These are phyloP conservation scores for Epithemia pelagica DNA, from an alignment of 108 stramenopile genomes.

Conservation along the genomic window DNA sequence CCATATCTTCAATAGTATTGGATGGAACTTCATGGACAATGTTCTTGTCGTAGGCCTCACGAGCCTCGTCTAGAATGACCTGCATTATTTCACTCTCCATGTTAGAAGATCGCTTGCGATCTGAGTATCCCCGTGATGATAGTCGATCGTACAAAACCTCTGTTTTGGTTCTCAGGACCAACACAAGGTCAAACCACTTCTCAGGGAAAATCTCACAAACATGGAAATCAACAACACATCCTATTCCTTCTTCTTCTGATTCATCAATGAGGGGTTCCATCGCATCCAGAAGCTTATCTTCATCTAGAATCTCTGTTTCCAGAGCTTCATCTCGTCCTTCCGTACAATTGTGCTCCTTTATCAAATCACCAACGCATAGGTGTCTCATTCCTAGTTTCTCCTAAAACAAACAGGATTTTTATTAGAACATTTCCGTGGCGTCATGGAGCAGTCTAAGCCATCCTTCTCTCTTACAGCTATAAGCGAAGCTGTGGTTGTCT, in stretches of 20 bases:
- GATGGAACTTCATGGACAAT: conserved; percentile 87
- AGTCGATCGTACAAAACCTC: conserved; percentile 88
- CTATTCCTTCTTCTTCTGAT: conserved; percentile 50
- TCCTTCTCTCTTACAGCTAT: conserved; percentile 36
- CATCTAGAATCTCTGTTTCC: conserved; percentile 86
- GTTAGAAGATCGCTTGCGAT: conserved; percentile 86
- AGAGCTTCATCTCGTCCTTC: conserved; percentile 82
- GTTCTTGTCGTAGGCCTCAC: conserved; percentile 74
- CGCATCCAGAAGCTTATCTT: conserved; percentile 84
- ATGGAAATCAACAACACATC: conserved; percentile 90
- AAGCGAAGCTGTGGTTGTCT: conserved; percentile 65
- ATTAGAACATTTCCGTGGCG: neutral
- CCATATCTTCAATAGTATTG: conserved; percentile 82
- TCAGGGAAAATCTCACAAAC: conserved; percentile 91
- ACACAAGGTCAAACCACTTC: conserved; percentile 92
- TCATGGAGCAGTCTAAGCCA: neutral
- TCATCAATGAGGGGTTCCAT: conserved; percentile 73
- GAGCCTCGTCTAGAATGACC: conserved; percentile 86
- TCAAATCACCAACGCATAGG: conserved; percentile 76
- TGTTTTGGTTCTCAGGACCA: conserved; percentile 80
- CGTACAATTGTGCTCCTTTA: conserved; percentile 67
- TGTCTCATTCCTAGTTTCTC: conserved; percentile 55
- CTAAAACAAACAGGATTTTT: conserved; percentile 9
- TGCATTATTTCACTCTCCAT: conserved; percentile 94
- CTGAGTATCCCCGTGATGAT: conserved; percentile 72